Evolutionary conservation across 2,329 filamentous ascomycete genomes (phyloP).

Genomic region (Celoporthe dispersa): DNA sequence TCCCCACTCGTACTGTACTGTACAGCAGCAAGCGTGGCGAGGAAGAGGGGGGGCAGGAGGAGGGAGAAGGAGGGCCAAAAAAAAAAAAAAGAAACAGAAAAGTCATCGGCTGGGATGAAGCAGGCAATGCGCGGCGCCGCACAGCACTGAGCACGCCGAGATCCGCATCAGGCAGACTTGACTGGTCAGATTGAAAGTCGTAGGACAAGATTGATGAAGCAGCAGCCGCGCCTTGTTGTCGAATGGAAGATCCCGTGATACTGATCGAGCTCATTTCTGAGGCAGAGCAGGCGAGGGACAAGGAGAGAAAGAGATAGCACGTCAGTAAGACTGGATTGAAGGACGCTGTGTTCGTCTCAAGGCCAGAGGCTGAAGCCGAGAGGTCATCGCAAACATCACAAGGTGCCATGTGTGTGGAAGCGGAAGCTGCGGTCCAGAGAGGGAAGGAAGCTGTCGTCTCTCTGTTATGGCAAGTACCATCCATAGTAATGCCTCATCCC

Average conservation of each 20-base stretch:
- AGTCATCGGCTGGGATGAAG: slow-evolving; percentile 9
- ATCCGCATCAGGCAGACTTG: neutral
- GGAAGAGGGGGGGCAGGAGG: neutral
- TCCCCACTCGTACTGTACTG: slow-evolving; percentile 16
- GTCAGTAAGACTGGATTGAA: neutral
- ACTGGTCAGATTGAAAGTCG: neutral
- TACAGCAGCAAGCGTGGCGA: slow-evolving; percentile 11
- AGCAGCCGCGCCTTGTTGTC: neutral
- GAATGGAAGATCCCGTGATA: slow-evolving; percentile 1
- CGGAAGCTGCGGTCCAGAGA: neutral
- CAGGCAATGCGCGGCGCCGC: slow-evolving; percentile 5
- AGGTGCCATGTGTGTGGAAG: neutral
- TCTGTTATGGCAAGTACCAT: neutral
- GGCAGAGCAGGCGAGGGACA: neutral
- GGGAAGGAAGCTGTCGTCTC: neutral
- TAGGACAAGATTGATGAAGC: slow-evolving; percentile 5
- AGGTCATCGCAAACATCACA: neutral
- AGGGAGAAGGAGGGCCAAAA: neutral
- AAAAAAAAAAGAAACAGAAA: neutral
- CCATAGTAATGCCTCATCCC: neutral
- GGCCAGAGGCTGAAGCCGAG: neutral
- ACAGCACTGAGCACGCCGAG: slow-evolving; percentile 10
- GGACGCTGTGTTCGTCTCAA: neutral
- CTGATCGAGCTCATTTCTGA: neutral
- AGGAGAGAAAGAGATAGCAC: neutral